These are phyloP conservation scores for Aureobasidium musti DNA, from an alignment of 2,329 filamentous ascomycete species.

Conservation along the genomic window DNA sequence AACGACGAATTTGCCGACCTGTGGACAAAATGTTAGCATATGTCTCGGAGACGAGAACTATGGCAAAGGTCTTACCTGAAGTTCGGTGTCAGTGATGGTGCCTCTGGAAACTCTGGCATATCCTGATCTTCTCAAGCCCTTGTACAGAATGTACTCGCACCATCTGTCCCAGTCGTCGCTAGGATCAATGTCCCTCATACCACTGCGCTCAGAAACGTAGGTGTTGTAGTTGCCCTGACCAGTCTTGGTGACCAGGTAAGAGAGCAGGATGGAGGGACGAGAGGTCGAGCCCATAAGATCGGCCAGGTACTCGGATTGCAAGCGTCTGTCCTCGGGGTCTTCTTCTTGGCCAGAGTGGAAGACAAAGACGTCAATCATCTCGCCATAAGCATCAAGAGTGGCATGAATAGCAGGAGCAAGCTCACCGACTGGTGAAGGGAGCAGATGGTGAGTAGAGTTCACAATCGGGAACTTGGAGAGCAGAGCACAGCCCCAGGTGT, in stretches of 20 bases:
- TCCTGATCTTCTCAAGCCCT: conserved; percentile 78
- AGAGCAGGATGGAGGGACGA: conserved; percentile 80
- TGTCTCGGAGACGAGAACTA: conserved; percentile 23
- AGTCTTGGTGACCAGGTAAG: conserved; percentile 89
- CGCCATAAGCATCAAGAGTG: conserved; percentile 90
- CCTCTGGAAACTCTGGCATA: conserved; percentile 87
- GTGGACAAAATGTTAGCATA: conserved; percentile 9
- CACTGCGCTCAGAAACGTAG: conserved; percentile 80
- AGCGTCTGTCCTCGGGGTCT: conserved; percentile 83
- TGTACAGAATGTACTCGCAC: conserved; percentile 99
- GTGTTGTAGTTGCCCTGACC: conserved; percentile 94
- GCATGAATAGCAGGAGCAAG: conserved; percentile 94
- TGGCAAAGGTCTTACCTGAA: conserved; percentile 64
- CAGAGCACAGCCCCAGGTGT: conserved; percentile 93
- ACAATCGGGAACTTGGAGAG: conserved; percentile 97
- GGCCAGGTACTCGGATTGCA: conserved; percentile 83
- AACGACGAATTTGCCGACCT: conserved; percentile 88
- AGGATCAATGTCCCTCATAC: conserved; percentile 93
- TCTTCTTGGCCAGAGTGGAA: conserved; percentile 99
- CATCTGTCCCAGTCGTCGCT: conserved; percentile 95
- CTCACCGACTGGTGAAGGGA: conserved; percentile 91
- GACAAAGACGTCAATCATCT: conserved; percentile 88
- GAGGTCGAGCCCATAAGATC: conserved; percentile 81
- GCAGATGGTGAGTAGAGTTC: conserved; percentile 92
- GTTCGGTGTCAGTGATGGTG: conserved; percentile 94